Evolutionary conservation across 129 eudicot genomes (phyloP).

Genomic region (Centella asiatica): DNA sequence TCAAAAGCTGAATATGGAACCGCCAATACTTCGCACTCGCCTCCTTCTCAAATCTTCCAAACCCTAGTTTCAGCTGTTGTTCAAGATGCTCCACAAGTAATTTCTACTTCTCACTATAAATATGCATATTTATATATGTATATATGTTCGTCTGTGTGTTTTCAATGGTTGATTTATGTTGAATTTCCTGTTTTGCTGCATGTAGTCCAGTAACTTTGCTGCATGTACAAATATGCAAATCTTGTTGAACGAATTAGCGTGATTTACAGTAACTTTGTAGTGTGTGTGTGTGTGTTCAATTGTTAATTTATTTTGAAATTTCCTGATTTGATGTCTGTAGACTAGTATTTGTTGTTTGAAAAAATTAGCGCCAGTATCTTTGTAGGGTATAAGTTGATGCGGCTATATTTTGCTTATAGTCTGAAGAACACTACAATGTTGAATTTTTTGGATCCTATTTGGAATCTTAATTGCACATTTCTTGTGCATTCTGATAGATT

Average conservation of each 20-base stretch:
- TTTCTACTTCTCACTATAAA: background rate
- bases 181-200: background rate
- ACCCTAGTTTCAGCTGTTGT: conserved; percentile 11
- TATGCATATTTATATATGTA: background rate
- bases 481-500: background rate
- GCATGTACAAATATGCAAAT: too few species aligned
- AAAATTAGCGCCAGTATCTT: background rate
- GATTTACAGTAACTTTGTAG: background rate
- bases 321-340: background rate
- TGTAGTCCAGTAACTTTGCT: too few species aligned
- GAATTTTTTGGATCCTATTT: background rate
- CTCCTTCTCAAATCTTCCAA: background rate
- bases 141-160: background rate
- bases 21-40: background rate
- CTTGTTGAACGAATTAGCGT: background rate
- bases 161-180: background rate
- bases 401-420: background rate
- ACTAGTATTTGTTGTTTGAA: background rate
- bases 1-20: background rate
- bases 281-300: background rate
- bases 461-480: background rate
- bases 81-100: background rate
- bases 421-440: background rate
- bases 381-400: background rate
- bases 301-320: too few species aligned